These are phyloP conservation scores for Gentiana macrophylla DNA, from an alignment of 257 asterid species.

Conservation along the genomic window DNA sequence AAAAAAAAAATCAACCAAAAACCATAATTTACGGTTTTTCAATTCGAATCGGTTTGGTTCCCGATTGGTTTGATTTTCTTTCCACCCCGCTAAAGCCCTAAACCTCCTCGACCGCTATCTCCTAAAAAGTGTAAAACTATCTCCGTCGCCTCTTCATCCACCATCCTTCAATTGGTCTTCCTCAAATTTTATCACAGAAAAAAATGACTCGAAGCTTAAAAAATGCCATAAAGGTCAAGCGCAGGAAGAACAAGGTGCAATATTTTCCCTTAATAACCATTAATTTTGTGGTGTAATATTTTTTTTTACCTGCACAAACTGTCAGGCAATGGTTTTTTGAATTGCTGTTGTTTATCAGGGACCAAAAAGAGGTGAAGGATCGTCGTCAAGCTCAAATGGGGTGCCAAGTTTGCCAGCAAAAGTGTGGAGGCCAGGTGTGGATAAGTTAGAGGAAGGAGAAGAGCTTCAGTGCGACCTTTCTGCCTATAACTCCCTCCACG, in stretches of 20 bases:
- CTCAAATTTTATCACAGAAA: neutral
- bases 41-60: no score
- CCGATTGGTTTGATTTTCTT: no score
- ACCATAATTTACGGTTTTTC: no score
- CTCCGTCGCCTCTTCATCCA: neutral
- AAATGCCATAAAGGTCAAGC: conserved; percentile 58
- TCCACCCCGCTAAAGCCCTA: no score
- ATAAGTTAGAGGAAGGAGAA: conserved; percentile 80
- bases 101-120: neutral
- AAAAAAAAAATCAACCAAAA: no score
- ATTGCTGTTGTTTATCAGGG: conserved; percentile 20
- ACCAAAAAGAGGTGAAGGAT: conserved; percentile 49
- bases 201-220: conserved; percentile 70
- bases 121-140: no score
- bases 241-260: conserved; percentile 54
- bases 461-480: conserved; percentile 88
- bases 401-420: conserved; percentile 40
- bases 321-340: neutral
- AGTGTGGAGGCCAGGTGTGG: conserved; percentile 95
- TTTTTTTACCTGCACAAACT: neutral
- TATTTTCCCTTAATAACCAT: neutral
- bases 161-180: neutral
- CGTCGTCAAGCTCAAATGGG: conserved; percentile 34
- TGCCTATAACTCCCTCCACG: conserved; percentile 80
- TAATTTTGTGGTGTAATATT: neutral